Percentiles rank a stretch among this genome's conserved stretches.
phyloP scores from a whole-genome alignment of 2,329 filamentous ascomycete genomes.

The Aspergillus sp. region DNA sequence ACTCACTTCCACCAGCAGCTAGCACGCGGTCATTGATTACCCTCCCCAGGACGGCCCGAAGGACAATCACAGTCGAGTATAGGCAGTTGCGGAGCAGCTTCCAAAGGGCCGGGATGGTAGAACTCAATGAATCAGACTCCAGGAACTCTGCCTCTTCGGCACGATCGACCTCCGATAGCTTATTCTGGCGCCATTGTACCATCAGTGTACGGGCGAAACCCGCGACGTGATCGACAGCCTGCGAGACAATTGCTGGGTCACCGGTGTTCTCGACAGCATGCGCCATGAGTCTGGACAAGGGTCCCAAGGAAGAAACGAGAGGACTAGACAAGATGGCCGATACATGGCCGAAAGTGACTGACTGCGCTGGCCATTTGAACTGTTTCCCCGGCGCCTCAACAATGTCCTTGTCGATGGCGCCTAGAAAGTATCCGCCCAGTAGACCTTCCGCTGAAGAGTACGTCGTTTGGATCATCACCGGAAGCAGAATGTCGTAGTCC shows the following conservation, averaged over 20 bases:
- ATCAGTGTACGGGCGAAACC: constrained; percentile 58
- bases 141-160: constrained; percentile 56
- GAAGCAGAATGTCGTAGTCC: constrained; percentile 61
- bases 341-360: constrained; percentile 49
- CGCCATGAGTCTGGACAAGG: constrained; percentile 53
- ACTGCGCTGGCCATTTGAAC: constrained; percentile 57
- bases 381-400: constrained; percentile 44
- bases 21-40: constrained; percentile 48
- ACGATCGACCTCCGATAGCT: constrained; percentile 62
- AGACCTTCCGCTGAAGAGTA: constrained; percentile 65
- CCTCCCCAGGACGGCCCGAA: constrained; percentile 65
- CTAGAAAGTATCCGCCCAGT: constrained; percentile 65
- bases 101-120: constrained; percentile 64
- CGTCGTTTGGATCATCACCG: constrained; percentile 57
- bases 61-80: constrained; percentile 63
- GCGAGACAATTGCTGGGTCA: constrained; percentile 35
- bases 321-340: constrained; percentile 49
- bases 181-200: constrained; percentile 64
- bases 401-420: constrained; percentile 59
- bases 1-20: constrained; percentile 43
- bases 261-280: constrained; percentile 51
- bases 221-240: constrained; percentile 51
- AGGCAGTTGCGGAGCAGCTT: constrained; percentile 64
- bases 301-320: constrained; percentile 51
- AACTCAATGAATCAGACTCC: constrained; percentile 54